Base-by-base conservation (phyloP, 306 rosid species). In the Dalbergia oliveri region DNA sequence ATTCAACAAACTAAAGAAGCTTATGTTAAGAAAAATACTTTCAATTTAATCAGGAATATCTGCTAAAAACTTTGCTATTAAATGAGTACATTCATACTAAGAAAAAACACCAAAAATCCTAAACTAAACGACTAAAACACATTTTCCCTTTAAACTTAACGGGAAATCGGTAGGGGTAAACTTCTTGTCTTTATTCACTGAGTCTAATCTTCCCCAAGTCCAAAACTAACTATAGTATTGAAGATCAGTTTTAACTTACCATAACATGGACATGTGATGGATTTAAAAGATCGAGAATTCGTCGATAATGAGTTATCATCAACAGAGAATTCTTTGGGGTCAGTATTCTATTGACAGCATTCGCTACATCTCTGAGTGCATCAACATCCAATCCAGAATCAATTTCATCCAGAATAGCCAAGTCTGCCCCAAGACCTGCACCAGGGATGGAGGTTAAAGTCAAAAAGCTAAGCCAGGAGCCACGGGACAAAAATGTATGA, bases 351-450 rank as follows among this genome's bases (percentile, higher is more conserved):
- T 87, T 91, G 49, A 95, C 99, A 16, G 99, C 98, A 81, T 80
- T 90, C 18, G 99, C 96, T 16, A 95, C 98, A 77, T 95, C 99
- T 65, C 88, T 88, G 83, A 95, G 91, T 34, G 99, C 99, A 87
- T 95, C 99, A 59, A 93, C 92, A 83, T 93, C 99, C 92, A 95
- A 87, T 53, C 99, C 99, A 65, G 99, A 95, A 86, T 95, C 99
- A 85, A 95, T 90, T 86, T 95, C 99, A 67, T 95, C 99, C 79
- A 95, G 79, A 75, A 95, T 88, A 51, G 94, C 90, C 93, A 95
- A 83, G 51, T 95, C 99, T 63, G 99, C 99, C 79, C 99, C 89
- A 95, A 82, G 86, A 95, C 97, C 96, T 91, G 88, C 61, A 75
- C 76, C 67, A 47, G 8, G 41, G 49, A 49, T 9, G 57, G 45